Percentiles rank a stretch among this genome's conserved stretches.
phyloP scores from a whole-genome alignment of 768 basidiomycete species.

The Asterophora lycoperdoides region DNA sequence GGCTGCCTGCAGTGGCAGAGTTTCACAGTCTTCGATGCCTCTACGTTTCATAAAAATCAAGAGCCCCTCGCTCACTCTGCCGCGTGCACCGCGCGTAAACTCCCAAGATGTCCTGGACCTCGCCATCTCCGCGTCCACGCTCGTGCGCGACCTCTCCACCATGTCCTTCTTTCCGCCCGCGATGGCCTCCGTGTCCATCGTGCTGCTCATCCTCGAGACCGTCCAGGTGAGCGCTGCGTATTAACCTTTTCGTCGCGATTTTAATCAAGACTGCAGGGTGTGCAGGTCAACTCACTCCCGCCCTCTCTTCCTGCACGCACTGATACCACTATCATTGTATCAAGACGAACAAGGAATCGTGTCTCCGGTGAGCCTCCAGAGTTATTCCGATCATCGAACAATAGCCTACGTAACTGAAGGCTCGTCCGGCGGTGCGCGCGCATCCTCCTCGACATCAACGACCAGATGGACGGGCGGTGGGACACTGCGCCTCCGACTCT shows the following conservation, averaged over 20 bases:
- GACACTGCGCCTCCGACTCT: constrained; percentile 38
- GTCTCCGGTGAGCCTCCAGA: constrained; percentile 22
- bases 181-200: constrained; percentile 33
- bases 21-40: too few species aligned
- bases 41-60: constrained; percentile 14
- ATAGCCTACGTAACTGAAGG: constrained; percentile 1
- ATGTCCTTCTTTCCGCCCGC: constrained; percentile 38
- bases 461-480: constrained; percentile 43
- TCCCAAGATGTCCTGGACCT: constrained; percentile 17
- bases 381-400: neutral
- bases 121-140: constrained; percentile 12
- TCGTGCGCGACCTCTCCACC: constrained; percentile 21
- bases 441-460: constrained; percentile 38
- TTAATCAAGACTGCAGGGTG: constrained; percentile 6
- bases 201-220: constrained; percentile 42
- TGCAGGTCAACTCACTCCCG: constrained; percentile 16
- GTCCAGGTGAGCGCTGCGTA: constrained; percentile 32
- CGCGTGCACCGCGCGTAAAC: too few species aligned
- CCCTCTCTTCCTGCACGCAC: neutral
- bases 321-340: constrained; percentile 17
- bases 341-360: constrained; percentile 35
- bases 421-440: constrained; percentile 36
- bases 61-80: constrained; percentile 5
- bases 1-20: too few species aligned
- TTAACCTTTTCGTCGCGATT: neutral